Conservation (phyloP, 169 alveolate species). For the Plasmodium gonderi region DNA sequence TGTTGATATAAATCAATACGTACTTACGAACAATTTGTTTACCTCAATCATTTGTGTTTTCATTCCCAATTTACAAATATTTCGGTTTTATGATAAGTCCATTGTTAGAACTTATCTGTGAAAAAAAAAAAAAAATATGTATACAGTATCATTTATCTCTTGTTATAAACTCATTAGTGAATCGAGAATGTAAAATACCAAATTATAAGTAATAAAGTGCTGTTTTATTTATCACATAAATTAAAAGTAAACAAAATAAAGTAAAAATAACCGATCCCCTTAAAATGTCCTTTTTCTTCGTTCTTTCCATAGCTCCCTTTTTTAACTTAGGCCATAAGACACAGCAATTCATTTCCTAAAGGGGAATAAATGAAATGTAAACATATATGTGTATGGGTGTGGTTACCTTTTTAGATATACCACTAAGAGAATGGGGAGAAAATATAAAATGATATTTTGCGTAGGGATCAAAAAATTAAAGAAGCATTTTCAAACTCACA, state of each 20-base stretch:
- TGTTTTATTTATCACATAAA: not conserved
- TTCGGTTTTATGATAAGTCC: conserved; percentile 53
- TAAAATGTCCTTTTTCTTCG: conserved; percentile 7
- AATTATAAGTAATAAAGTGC: not conserved
- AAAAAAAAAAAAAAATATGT: conserved; percentile 1
- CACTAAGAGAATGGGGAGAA: not conserved
- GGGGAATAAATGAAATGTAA: not conserved
- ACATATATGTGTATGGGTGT: not conserved
- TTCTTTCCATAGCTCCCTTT: not conserved
- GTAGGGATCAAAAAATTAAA: no score
- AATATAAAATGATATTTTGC: no score
- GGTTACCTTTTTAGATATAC: not conserved
- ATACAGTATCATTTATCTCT: not conserved
- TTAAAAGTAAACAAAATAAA: not conserved
- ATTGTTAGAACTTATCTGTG: conserved; percentile 40
- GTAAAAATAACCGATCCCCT: conserved; percentile 49
- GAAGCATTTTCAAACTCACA: no score
- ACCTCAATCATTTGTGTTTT: not conserved
- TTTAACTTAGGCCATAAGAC: conserved; percentile 56
- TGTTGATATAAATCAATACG: not conserved
- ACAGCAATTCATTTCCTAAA: conserved; percentile 49
- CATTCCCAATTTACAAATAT: not conserved
- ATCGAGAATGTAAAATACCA: not conserved
- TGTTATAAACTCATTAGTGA: not conserved
- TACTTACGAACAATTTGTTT: not conserved